Evolutionary conservation across 441 rosid species (phyloP).

Genomic region (Eruca vesicaria): DNA sequence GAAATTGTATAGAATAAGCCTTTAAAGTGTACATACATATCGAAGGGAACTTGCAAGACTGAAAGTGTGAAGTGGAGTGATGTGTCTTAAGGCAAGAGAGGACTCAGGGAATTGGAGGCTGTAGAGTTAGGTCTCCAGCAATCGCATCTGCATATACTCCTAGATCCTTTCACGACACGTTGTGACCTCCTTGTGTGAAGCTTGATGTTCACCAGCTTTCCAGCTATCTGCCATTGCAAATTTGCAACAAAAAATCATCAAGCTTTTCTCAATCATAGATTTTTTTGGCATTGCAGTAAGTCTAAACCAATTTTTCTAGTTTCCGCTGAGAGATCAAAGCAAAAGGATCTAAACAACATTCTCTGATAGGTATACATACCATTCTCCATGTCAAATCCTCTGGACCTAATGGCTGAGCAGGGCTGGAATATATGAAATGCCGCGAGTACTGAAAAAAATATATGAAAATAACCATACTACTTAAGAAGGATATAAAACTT

Average conservation of each 20-base stretch:
- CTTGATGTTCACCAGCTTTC: slow-evolving; percentile 77
- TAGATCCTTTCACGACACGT: slow-evolving; percentile 72
- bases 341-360: background rate
- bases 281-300: background rate
- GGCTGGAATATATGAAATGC: slow-evolving; percentile 82
- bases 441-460: slow-evolving; percentile 58
- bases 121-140: slow-evolving; percentile 62
- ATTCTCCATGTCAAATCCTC: slow-evolving; percentile 94
- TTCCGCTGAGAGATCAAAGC: background rate
- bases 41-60: background rate
- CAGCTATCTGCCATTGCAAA: slow-evolving; percentile 56
- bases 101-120: slow-evolving; percentile 2
- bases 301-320: background rate
- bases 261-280: background rate
- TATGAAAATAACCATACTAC: background rate
- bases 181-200: slow-evolving; percentile 73
- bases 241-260: background rate
- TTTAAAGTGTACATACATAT: background rate
- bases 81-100: slow-evolving; percentile 12
- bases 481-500: background rate
- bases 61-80: background rate
- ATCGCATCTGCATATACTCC: slow-evolving; percentile 73
- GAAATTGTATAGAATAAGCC: background rate
- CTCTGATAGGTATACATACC: slow-evolving; percentile 41
- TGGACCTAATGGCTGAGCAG: slow-evolving; percentile 91